These are phyloP conservation scores for Pichia californica DNA, from an alignment of 805 yeast genomes.

Conservation along the genomic window DNA sequence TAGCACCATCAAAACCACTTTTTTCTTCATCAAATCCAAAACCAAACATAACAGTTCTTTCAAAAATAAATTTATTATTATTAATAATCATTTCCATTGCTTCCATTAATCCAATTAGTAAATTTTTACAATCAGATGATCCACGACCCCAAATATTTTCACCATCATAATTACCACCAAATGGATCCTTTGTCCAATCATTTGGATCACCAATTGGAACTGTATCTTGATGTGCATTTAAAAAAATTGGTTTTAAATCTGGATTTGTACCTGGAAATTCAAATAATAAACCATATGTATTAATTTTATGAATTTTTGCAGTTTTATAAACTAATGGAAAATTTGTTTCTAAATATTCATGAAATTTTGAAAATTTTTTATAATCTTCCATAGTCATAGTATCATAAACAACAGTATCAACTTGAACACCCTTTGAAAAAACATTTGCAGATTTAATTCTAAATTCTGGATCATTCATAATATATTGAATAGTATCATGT, in stretches of 20 bases:
- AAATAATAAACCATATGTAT: slow-evolving; percentile 55
- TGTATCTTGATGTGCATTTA: slow-evolving; percentile 76
- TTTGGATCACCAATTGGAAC: slow-evolving; percentile 64
- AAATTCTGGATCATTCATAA: slow-evolving; percentile 31
- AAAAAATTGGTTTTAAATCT: slow-evolving; percentile 52
- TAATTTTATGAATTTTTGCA: slow-evolving; percentile 47
- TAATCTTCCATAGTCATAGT: slow-evolving; percentile 13
- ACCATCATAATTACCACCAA: slow-evolving; percentile 58
- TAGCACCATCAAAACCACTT: slow-evolving; percentile 58
- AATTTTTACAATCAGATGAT: slow-evolving; percentile 64
- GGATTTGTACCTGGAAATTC: slow-evolving; percentile 54
- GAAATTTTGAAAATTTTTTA: slow-evolving; percentile 18
- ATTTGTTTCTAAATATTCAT: slow-evolving; percentile 18
- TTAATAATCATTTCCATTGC: slow-evolving; percentile 50
- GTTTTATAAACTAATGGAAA: slow-evolving; percentile 46
- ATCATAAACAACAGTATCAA: slow-evolving; percentile 42
- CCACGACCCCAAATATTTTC: slow-evolving; percentile 71
- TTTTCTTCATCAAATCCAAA: slow-evolving; percentile 81
- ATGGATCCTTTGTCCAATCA: slow-evolving; percentile 65
- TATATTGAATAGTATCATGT: slow-evolving; percentile 16
- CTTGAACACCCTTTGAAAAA: slow-evolving; percentile 43
- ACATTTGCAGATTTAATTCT: slow-evolving; percentile 33
- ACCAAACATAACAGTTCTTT: slow-evolving; percentile 55
- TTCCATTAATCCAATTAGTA: slow-evolving; percentile 59
- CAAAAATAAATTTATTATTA: slow-evolving; percentile 37